A percentile compares a stretch with the other conserved stretches of the same genome.
phyloP scores from a whole-genome alignment of 1,284 basidiomycete genomes.

The Golubevia sp. region DNA sequence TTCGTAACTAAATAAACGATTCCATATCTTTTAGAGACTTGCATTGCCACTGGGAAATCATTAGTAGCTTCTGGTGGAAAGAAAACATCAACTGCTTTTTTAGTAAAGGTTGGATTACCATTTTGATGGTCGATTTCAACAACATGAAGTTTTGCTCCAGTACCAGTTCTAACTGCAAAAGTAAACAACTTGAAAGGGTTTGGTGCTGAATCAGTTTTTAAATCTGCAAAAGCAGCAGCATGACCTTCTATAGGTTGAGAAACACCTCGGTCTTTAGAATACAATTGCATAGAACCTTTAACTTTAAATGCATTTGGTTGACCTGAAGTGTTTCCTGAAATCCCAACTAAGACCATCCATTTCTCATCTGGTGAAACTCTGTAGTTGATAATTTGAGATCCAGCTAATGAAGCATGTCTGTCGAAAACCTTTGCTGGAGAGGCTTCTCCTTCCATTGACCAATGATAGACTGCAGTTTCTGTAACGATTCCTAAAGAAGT shows the following conservation, averaged over 20 bases:
- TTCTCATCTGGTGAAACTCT: conserved; percentile 89
- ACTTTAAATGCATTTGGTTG: conserved; percentile 92
- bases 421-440: conserved; percentile 91
- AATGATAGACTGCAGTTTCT: conserved; percentile 90
- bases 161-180: conserved; percentile 92
- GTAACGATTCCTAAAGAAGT: conserved; percentile 93
- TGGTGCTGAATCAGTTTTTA: conserved; percentile 67
- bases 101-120: conserved; percentile 92
- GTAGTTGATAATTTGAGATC: conserved; percentile 98
- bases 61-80: conserved; percentile 98
- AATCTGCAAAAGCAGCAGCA: conserved; percentile 91
- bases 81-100: conserved; percentile 99
- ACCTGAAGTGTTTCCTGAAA: conserved; percentile 82
- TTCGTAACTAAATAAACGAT: conserved; percentile 98
- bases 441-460: conserved; percentile 76
- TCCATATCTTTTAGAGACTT: conserved; percentile 95
- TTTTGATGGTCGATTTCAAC: conserved; percentile 97
- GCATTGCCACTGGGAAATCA: conserved; percentile 99
- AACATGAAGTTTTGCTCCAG: conserved; percentile 97
- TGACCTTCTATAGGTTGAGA: conserved; percentile 99
- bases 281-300: conserved; percentile 96
- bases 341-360: conserved; percentile 96
- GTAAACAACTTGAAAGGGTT: conserved; percentile 79
- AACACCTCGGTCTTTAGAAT: conserved; percentile 84
- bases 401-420: conserved; percentile 89